These are phyloP conservation scores for Cardamine resedifolia DNA, from an alignment of 345 rosid genomes.

Conservation along the genomic window DNA sequence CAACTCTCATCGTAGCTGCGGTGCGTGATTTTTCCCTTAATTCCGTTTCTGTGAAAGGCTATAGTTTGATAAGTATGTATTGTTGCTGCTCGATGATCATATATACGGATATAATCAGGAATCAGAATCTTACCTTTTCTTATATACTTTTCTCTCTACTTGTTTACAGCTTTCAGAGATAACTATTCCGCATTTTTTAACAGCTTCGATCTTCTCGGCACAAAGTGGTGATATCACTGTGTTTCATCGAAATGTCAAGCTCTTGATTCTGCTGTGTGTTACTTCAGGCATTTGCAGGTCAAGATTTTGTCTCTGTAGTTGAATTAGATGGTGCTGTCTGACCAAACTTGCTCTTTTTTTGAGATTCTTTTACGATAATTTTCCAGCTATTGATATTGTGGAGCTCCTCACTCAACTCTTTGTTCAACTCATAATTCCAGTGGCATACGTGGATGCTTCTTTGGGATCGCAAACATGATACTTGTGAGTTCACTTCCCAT, in stretches of 20 bases:
- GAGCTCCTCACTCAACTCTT: slow-evolving; percentile 36
- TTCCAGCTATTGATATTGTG: slow-evolving; percentile 22
- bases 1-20: slow-evolving; percentile 79
- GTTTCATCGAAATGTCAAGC: slow-evolving; percentile 70
- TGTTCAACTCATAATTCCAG: slow-evolving; percentile 53
- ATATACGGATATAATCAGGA: neutral
- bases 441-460: slow-evolving; percentile 90
- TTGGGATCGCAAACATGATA: slow-evolving; percentile 95
- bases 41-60: neutral
- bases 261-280: slow-evolving; percentile 68
- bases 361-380: neutral
- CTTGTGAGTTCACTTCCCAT: slow-evolving; percentile 64
- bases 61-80: neutral
- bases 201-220: slow-evolving; percentile 91
- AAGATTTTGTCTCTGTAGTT: slow-evolving; percentile 55
- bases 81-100: neutral
- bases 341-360: slow-evolving; percentile 3
- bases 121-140: slow-evolving; percentile 3
- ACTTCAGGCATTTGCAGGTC: slow-evolving; percentile 94
- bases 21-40: slow-evolving; percentile 41
- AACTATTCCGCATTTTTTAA: slow-evolving; percentile 83
- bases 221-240: slow-evolving; percentile 68
- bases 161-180: slow-evolving; percentile 84
- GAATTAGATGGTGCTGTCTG: slow-evolving; percentile 9
- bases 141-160: slow-evolving; percentile 20